phyloP scores from a whole-genome alignment of 495 filamentous ascomycete genomes.

The Penicillium alfredii region DNA sequence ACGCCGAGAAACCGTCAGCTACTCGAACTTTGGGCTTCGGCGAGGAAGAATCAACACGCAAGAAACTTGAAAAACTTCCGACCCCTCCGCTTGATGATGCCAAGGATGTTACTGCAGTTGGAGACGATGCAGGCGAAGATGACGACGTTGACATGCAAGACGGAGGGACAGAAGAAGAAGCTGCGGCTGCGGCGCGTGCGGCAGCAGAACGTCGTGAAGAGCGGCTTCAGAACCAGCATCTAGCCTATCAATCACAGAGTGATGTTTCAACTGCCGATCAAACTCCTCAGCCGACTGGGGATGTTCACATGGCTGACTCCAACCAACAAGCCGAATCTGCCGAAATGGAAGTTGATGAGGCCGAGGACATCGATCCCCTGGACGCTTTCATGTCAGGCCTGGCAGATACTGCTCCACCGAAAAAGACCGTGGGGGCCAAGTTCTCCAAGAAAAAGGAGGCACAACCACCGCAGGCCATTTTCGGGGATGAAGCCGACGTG shows the following conservation, averaged over 20 bases:
- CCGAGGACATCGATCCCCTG: constrained; percentile 82
- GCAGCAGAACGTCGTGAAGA: constrained; percentile 73
- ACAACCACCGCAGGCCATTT: constrained; percentile 75
- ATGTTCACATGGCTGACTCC: constrained; percentile 41
- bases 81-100: constrained; percentile 59
- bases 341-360: constrained; percentile 39
- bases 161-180: constrained; percentile 79
- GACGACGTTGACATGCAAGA: constrained; percentile 72
- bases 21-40: constrained; percentile 77
- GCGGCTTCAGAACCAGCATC: constrained; percentile 49
- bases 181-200: constrained; percentile 73
- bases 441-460: constrained; percentile 39
- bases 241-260: constrained; percentile 10
- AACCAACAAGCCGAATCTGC: constrained; percentile 28
- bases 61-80: constrained; percentile 82
- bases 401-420: constrained; percentile 44
- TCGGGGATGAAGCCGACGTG: constrained; percentile 75
- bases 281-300: constrained; percentile 28
- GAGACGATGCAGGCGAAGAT: constrained; percentile 56
- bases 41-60: constrained; percentile 78
- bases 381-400: constrained; percentile 94
- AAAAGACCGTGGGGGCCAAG: constrained; percentile 34
- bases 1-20: constrained; percentile 58
- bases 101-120: constrained; percentile 54
- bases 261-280: constrained; percentile 1